Conservation (phyloP, 2,329 filamentous ascomycete species). For the Diplodia mutila region DNA sequence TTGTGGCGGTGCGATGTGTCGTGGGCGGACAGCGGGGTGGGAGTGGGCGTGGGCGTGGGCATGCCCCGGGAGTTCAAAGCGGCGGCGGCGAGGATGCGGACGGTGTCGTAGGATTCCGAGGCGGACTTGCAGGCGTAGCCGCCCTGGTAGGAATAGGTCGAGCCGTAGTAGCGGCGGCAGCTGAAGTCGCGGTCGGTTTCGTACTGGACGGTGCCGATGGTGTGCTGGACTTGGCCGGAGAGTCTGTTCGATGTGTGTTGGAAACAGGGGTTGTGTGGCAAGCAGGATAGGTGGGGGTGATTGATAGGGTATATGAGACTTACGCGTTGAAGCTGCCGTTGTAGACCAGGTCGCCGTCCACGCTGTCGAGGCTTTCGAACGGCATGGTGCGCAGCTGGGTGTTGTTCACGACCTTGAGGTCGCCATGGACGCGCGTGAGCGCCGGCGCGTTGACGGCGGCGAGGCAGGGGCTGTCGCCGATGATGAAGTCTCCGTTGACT, state of each 20-base stretch:
- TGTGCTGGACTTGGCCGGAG: not conserved
- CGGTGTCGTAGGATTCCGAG: not conserved
- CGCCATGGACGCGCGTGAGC: not conserved
- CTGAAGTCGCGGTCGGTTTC: not conserved
- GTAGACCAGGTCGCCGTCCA: not conserved
- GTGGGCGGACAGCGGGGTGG: too few species aligned
- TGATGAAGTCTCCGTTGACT: not conserved
- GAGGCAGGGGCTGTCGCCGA: not conserved
- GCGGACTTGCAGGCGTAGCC: constrained; percentile 9
- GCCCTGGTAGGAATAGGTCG: not conserved
- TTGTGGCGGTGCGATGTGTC: not conserved
- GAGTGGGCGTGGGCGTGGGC: not conserved
- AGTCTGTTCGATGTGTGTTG: not conserved
- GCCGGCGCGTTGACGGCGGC: not conserved
- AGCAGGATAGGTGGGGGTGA: not conserved
- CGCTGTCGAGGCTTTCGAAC: not conserved
- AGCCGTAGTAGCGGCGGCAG: not conserved
- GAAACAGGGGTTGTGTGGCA: too few species aligned
- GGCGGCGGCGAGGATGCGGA: not conserved
- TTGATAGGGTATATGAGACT: not conserved
- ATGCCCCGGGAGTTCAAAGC: not conserved
- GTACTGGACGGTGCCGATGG: constrained; percentile 7
- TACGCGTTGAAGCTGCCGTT: not conserved
- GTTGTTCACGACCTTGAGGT: not conserved
- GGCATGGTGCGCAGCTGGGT: not conserved